Evolutionary conservation across 192 early-diverging fungal genomes (phyloP), one percentile per base, ranked within the genome.

Genomic region (Backusella psychrophila): DNA sequence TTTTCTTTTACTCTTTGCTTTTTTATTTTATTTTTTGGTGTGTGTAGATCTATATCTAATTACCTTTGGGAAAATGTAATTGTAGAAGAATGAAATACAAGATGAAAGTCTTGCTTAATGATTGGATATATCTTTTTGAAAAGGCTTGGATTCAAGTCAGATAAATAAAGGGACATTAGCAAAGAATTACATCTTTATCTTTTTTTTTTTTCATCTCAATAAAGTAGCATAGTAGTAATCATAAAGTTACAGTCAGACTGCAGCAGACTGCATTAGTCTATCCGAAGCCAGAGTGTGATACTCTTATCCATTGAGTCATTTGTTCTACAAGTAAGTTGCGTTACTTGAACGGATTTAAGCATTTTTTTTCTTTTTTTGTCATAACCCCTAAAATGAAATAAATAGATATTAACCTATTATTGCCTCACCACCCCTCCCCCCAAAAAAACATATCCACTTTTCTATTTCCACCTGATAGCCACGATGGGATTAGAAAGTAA

Each of bases 171-270:
- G 19, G 14, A 49, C 15, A 49, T 6, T 49, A 56, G 53, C 1
- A 23, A 11, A 3, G 4, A 23, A 53, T 53, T 23, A 53, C n/a
- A 19, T 7, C 17, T 19, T 53, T 53, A 56, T 56, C 53, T 56
- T 52, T 15, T 19, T 49, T 39, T 39, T 41, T 41, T 41, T 59
- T 59, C 53, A 59, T 59, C 9, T 59, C 8, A 59, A 59, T 23
- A 59, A 59, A 59, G 21, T 21, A 59, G 53, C 17, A 59, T 59
- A 59, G 53, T 59, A 59, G 9, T 59, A 59, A 23, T 59, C 53
- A 59, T 59, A 59, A 26, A 59, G 53, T 59, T 59, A 59, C 53
- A 59, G 53, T 59, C 53, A 59, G 53, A 59, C 53, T 59, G 53
- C 53, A 59, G 53, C 53, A 26, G 11, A 21, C 21, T 59, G 53